Evolutionary conservation across 768 basidiomycete species (phyloP), one percentile per base, ranked within the genome.

Genomic region (Boletellus emodensis): DNA sequence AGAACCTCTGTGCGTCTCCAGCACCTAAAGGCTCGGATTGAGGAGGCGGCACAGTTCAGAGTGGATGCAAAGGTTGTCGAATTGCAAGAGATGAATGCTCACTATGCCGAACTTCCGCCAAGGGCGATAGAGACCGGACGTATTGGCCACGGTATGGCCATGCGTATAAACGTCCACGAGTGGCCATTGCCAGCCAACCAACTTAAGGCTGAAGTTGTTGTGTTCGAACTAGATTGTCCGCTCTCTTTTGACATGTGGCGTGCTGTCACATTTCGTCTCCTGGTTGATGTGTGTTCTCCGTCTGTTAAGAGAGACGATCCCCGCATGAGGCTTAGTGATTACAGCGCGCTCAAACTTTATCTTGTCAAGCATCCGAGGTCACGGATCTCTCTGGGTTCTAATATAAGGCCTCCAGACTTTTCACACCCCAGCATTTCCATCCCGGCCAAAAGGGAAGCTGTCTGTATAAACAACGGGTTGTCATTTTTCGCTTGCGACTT

Each of bases 321-420:
- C 13, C 35, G 40, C n/a, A 54, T 49, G 4, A 17, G 18, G 2
- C 54, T 63, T 28, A 2, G 17, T 0, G 15, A 22, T 15, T 56
- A 52, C 20, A 1, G 4, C 5, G 36, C 15, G 1, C 30, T 59
- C 9, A 10, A 17, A 6, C 1, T 2, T 4, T 57, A 54, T 40
- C 14, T 40, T 11, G 10, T 39, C 6, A 7, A 47, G 33, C 52
- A 56, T 28, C 45, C 44, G 10, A 44, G 42, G 15, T 48, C 48
- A 13, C 66, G 70, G 24, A 63, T 77, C n/a, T 63, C 65, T 0
- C 61, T 75, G 20, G 76, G 64, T 2, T 77, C 75, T 0, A 24
- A 45, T 5, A 59, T 65, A 1, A 71, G 70, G 39, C 64, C 72
- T 1, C 69, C 72, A 38, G 20, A 47, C 0, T 18, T 48, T 1